phyloP scores from a whole-genome alignment of 371 early-diverging fungal species.

The Coelomomyces lativittatus region DNA sequence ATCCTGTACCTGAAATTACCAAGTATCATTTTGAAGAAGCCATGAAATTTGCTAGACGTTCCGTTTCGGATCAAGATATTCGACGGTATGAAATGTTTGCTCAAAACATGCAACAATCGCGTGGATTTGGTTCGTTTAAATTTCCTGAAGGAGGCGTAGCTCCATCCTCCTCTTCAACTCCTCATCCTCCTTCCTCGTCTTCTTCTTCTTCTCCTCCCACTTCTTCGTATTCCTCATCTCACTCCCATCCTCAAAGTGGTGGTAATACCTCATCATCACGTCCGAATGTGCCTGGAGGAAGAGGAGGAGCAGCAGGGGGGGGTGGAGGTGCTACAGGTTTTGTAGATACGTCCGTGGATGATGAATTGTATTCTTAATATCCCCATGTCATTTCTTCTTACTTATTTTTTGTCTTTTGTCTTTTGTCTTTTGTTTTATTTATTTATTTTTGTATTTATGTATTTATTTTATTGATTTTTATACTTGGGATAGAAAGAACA shows the following conservation, averaged over 20 bases:
- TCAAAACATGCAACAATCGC: slow-evolving; percentile 80
- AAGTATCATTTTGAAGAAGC: slow-evolving; percentile 94
- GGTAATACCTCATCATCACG: not conserved
- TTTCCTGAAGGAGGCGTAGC: slow-evolving; percentile 56
- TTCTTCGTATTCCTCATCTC: slow-evolving; percentile 10
- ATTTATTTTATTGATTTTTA: too few relatives aligned
- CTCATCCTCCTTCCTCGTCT: too few relatives aligned
- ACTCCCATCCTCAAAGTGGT: slow-evolving; percentile 1
- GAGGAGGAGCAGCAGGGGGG: not conserved
- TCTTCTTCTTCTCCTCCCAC: too few relatives aligned
- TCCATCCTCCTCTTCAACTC: slow-evolving; percentile 10
- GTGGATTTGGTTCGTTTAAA: slow-evolving; percentile 79
- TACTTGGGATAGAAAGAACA: too few relatives aligned
- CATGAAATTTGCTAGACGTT: slow-evolving; percentile 90
- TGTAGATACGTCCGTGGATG: slow-evolving; percentile 33
- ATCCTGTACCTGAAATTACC: slow-evolving; percentile 81
- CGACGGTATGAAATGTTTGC: slow-evolving; percentile 99
- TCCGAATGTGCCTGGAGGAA: not conserved
- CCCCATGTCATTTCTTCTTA: too few relatives aligned
- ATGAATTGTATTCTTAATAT: slow-evolving; percentile 50
- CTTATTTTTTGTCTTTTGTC: too few relatives aligned
- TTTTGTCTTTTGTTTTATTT: too few relatives aligned
- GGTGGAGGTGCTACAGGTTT: slow-evolving; percentile 5
- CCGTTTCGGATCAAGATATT: slow-evolving; percentile 90
- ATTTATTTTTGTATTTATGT: too few relatives aligned